A percentile compares a stretch with the other conserved stretches of the same genome.
phyloP scores from a whole-genome alignment of 352 stramenopile genomes.

The Globisporangium irregulare region DNA sequence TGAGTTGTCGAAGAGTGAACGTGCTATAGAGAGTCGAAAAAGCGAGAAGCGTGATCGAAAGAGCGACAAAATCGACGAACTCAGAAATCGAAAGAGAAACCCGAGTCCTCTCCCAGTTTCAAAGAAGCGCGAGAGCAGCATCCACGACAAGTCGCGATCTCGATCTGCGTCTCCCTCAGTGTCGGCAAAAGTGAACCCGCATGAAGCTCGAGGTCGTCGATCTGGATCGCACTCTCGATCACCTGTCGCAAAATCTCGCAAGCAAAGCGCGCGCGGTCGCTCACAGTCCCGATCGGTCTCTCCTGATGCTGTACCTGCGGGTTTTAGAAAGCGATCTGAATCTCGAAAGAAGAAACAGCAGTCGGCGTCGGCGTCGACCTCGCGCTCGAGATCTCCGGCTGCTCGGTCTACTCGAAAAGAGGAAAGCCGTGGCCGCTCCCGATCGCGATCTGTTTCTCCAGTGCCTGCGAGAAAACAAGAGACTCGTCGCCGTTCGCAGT shows the following conservation, averaged over 20 bases:
- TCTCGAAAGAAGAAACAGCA: slow-evolving; percentile 2
- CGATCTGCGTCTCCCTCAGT: slow-evolving; percentile 24
- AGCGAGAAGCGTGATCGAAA: slow-evolving; percentile 13
- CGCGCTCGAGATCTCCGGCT: slow-evolving; percentile 8
- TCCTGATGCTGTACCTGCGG: neutral
- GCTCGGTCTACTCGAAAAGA: neutral
- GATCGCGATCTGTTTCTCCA: neutral
- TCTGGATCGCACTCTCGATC: slow-evolving; percentile 33
- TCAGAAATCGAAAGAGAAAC: neutral
- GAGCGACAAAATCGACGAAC: slow-evolving; percentile 17
- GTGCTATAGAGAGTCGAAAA: slow-evolving; percentile 8
- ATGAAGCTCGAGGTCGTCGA: slow-evolving; percentile 18
- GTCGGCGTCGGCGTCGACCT: neutral
- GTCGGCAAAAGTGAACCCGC: slow-evolving; percentile 12
- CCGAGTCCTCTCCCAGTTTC: neutral
- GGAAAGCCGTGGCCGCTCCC: neutral
- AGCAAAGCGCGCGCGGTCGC: slow-evolving; percentile 6
- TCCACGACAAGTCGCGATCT: slow-evolving; percentile 22
- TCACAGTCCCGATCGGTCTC: slow-evolving; percentile 11
- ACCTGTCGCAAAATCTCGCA: slow-evolving; percentile 22
- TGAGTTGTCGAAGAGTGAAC: slow-evolving; percentile 21
- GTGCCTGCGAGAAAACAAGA: slow-evolving; percentile 4
- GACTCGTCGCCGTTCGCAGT: slow-evolving; percentile 4
- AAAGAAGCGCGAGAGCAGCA: slow-evolving; percentile 24
- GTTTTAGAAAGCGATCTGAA: neutral